Conservation (phyloP, 2,329 filamentous ascomycete species). For the Aspergillus sp. region DNA sequence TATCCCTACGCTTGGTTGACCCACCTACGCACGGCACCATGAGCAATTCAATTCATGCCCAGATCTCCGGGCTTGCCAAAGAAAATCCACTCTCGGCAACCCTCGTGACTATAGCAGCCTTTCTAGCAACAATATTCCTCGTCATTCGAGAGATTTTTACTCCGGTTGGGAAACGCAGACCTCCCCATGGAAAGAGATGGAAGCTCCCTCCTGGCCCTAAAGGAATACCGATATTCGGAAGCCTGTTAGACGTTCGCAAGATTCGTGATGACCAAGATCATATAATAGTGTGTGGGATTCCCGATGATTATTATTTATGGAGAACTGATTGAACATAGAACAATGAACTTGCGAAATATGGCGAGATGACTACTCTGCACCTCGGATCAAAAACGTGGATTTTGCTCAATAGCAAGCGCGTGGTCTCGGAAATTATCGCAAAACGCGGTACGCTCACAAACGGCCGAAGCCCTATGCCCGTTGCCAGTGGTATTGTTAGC, state of each 20-base stretch:
- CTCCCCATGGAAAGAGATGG: conserved; percentile 17
- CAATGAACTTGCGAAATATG: conserved; percentile 22
- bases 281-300: background rate
- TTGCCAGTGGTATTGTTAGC: conserved; percentile 43
- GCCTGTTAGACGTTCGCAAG: conserved; percentile 11
- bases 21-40: too few species aligned
- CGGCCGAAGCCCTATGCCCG: conserved; percentile 34
- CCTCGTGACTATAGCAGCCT: background rate
- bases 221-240: conserved; percentile 25
- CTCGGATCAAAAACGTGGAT: conserved; percentile 45
- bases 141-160: conserved; percentile 15
- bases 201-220: conserved; percentile 27
- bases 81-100: too few species aligned
- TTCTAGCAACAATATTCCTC: conserved; percentile 8
- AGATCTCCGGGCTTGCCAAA: too few species aligned
- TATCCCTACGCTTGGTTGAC: too few species aligned
- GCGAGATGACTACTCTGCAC: conserved; percentile 36
- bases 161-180: conserved; percentile 17
- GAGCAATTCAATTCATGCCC: too few species aligned
- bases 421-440: conserved; percentile 43
- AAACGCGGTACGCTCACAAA: conserved; percentile 40
- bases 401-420: conserved; percentile 45
- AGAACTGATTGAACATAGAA: conserved; percentile 4
- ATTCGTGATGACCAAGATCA: background rate
- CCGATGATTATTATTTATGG: too few species aligned